Evolutionary conservation across 257 asterid species (phyloP).

Genomic region (Coffea canephora): DNA sequence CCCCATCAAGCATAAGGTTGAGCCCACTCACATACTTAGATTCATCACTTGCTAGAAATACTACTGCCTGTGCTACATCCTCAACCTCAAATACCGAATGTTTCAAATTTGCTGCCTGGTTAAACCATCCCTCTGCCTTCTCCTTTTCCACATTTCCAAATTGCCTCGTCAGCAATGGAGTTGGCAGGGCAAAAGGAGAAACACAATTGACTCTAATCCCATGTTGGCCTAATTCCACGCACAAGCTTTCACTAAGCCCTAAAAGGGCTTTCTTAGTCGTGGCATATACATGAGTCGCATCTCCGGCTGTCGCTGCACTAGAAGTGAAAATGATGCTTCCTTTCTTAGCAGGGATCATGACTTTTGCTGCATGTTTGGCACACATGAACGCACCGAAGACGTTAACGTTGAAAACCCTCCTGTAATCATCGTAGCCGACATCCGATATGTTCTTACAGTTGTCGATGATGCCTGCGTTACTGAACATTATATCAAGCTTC

Average conservation of each 20-base stretch:
- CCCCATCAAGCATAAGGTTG: neutral
- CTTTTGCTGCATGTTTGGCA: constrained; percentile 19
- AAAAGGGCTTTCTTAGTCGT: neutral
- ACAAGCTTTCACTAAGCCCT: neutral
- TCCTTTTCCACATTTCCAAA: constrained; percentile 6
- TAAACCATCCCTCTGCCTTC: constrained; percentile 1
- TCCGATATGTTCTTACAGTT: constrained; percentile 7
- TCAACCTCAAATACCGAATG: neutral
- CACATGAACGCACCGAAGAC: constrained; percentile 30
- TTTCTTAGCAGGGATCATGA: constrained; percentile 17
- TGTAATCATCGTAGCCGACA: constrained; percentile 18
- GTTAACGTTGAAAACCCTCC: constrained; percentile 34
- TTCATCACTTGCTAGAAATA: neutral
- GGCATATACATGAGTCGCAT: neutral
- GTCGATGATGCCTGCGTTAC: constrained; percentile 35
- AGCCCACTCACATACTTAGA: neutral
- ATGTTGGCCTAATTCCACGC: constrained; percentile 3
- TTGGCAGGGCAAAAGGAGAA: neutral
- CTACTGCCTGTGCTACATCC: neutral
- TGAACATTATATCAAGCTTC: constrained; percentile 42
- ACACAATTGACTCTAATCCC: constrained; percentile 5
- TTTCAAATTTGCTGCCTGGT: neutral
- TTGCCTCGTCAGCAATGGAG: neutral
- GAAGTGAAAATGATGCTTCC: constrained; percentile 6
- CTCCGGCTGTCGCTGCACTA: neutral